These are phyloP conservation scores for Gentiana macrophylla DNA, from an alignment of 257 asterid genomes.

Conservation along the genomic window DNA sequence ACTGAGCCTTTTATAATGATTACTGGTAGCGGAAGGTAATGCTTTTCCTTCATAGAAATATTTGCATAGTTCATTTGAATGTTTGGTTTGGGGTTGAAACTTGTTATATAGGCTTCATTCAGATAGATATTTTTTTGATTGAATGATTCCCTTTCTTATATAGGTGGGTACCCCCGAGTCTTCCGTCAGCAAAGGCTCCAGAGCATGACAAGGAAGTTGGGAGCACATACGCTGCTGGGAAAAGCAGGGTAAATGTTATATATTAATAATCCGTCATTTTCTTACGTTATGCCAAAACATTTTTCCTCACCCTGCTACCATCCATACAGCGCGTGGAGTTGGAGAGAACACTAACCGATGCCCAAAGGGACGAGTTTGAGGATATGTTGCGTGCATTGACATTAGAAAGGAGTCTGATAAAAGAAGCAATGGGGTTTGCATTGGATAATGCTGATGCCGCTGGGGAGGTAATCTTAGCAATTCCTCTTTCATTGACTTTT, in stretches of 20 bases:
- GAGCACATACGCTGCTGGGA: constrained; percentile 89
- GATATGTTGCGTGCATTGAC: constrained; percentile 91
- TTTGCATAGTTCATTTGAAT: no score
- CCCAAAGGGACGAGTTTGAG: constrained; percentile 95
- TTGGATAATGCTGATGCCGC: constrained; percentile 98
- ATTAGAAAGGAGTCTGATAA: constrained; percentile 75
- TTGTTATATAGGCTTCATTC: no score
- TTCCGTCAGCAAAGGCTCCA: constrained; percentile 49
- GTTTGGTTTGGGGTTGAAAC: no score
- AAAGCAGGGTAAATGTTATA: constrained; percentile 14
- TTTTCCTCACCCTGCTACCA: constrained; percentile 1
- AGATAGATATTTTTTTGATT: no score
- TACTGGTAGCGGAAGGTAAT: constrained; percentile 94
- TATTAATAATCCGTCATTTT: not conserved
- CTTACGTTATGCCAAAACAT: not conserved
- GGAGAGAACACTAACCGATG: constrained; percentile 72
- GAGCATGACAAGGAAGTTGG: constrained; percentile 81
- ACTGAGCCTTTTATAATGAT: constrained; percentile 98
- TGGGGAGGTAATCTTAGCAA: constrained; percentile 57
- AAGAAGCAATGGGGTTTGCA: constrained; percentile 90
- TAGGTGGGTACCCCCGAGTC: constrained; percentile 91
- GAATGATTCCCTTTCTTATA: not conserved
- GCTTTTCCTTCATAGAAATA: not conserved
- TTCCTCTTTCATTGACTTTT: no score
- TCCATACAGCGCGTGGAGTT: constrained; percentile 68